Evolutionary conservation across 1,284 basidiomycete species (phyloP).

Genomic region (Polyporus tsugae): DNA sequence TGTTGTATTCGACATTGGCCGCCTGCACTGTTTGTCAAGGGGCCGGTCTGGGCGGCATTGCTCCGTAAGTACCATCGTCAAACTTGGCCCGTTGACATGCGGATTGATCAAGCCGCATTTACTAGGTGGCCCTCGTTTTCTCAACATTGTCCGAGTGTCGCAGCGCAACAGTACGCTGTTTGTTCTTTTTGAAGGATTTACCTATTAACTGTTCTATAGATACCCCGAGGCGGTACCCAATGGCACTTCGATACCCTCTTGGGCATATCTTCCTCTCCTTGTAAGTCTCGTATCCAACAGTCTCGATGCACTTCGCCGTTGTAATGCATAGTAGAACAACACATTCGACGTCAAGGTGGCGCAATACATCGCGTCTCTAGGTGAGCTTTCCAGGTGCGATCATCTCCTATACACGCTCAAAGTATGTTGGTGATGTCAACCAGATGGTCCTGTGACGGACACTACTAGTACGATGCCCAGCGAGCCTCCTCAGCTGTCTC

Average conservation of each 20-base stretch:
- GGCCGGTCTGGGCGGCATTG: background rate
- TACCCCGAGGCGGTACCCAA: background rate
- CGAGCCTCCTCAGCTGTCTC: too few relatives aligned
- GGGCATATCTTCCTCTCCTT: slow-evolving; percentile 3
- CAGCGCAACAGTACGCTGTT: background rate
- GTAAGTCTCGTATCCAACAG: background rate
- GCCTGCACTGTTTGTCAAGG: slow-evolving; percentile 8
- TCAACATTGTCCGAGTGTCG: background rate
- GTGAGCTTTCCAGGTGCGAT: background rate
- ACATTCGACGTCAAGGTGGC: background rate
- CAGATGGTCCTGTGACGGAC: background rate
- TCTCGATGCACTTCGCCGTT: background rate
- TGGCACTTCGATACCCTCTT: background rate
- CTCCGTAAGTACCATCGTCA: background rate
- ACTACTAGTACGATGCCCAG: background rate
- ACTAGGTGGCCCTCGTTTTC: background rate
- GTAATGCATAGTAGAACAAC: background rate
- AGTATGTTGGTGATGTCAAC: background rate
- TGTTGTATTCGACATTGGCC: background rate
- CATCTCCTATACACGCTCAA: background rate
- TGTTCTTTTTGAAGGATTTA: too few relatives aligned
- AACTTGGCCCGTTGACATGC: too few relatives aligned
- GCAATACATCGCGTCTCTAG: background rate
- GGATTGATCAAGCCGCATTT: background rate
- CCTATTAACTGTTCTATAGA: background rate